Conservation (phyloP, 1,284 basidiomycete species). For the Sphagnurus paluster region DNA sequence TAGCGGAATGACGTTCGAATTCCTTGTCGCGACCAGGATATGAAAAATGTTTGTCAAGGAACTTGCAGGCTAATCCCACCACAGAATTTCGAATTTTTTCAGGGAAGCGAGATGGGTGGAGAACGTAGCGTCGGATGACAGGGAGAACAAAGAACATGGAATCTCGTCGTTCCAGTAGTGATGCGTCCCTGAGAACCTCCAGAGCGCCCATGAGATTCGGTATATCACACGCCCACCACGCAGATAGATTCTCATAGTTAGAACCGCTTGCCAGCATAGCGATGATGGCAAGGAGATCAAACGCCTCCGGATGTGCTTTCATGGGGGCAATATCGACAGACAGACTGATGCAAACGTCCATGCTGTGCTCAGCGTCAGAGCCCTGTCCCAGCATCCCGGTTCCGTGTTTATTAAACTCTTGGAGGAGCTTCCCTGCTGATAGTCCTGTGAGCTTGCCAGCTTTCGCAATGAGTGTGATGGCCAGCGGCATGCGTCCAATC, state of each 20-base stretch:
- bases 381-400: conserved; percentile 6
- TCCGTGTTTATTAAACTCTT: conserved; percentile 1
- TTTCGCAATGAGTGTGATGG: conserved; percentile 8
- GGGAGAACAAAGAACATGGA: conserved; percentile 7
- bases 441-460: not conserved
- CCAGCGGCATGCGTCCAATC: conserved; percentile 27
- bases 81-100: not conserved
- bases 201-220: conserved; percentile 1
- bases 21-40: not conserved
- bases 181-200: conserved; percentile 1
- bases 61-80: not conserved
- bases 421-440: conserved; percentile 2
- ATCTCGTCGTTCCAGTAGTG: conserved; percentile 1
- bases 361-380: conserved; percentile 8
- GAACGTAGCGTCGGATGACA: conserved; percentile 10
- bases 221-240: conserved; percentile 6
- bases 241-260: not conserved
- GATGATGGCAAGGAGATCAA: conserved; percentile 6
- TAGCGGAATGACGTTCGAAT: not conserved
- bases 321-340: conserved; percentile 10
- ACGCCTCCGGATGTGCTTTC: conserved; percentile 6
- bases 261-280: conserved; percentile 9
- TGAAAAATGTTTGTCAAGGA: not conserved
- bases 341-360: conserved; percentile 12
- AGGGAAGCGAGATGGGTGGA: conserved; percentile 6